Evolutionary conservation across 2,329 filamentous ascomycete species (phyloP).

Genomic region (Epichloe festucae): DNA sequence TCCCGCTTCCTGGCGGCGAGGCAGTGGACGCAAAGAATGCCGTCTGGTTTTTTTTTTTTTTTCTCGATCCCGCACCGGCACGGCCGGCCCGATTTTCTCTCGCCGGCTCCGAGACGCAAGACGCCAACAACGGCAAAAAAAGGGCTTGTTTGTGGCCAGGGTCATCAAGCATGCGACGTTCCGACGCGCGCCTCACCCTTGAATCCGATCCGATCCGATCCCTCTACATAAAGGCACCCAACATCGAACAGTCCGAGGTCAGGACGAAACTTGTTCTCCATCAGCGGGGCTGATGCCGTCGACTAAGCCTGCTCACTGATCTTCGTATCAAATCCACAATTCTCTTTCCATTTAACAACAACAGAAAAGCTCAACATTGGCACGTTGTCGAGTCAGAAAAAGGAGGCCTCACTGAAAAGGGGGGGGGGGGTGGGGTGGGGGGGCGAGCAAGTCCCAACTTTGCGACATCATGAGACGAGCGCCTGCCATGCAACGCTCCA

Average conservation of each 20-base stretch:
- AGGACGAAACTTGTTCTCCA: not conserved
- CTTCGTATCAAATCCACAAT: not conserved
- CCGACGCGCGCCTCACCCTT: not conserved
- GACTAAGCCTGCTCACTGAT: not conserved
- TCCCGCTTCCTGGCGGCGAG: not conserved
- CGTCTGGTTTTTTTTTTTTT: not conserved
- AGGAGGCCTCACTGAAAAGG: not conserved
- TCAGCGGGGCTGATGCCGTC: not conserved
- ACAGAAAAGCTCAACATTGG: not conserved
- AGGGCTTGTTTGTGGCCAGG: not conserved
- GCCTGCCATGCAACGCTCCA: not conserved
- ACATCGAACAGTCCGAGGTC: not conserved
- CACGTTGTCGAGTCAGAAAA: not conserved
- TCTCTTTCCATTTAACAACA: not conserved
- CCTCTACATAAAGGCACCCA: not conserved
- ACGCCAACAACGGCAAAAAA: not conserved
- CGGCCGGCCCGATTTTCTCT: not conserved
- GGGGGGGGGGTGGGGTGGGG: too few relatives aligned
- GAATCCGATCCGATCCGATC: too few relatives aligned
- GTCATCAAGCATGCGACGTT: not conserved
- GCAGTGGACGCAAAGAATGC: not conserved
- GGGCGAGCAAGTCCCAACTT: too few relatives aligned
- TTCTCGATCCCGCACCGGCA: not conserved
- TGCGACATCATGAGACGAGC: conserved; percentile 1
- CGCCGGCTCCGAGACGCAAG: not conserved